Conservation (phyloP, 2,329 filamentous ascomycete species). For the Tolypocladium tropicale region DNA sequence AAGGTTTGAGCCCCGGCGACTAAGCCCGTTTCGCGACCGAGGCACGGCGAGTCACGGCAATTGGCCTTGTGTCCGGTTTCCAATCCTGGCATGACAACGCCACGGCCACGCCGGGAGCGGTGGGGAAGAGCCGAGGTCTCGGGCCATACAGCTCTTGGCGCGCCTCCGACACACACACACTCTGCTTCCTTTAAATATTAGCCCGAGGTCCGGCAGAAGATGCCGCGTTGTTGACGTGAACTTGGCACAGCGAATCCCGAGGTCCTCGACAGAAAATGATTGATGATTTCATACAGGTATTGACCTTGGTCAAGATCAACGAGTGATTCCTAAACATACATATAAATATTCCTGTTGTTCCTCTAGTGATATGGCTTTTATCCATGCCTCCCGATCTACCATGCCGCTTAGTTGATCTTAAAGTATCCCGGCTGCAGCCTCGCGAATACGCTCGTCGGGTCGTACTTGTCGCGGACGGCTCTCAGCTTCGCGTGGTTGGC, state of each 20-base stretch:
- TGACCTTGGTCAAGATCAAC: too few relatives aligned
- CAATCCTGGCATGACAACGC: background rate
- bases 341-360: too few relatives aligned
- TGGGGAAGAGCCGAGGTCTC: background rate
- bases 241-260: too few relatives aligned
- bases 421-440: background rate
- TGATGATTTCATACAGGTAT: too few relatives aligned
- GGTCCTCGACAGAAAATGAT: too few relatives aligned
- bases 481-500: background rate
- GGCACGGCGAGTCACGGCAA: background rate
- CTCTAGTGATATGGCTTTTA: background rate
- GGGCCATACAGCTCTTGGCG: background rate
- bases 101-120: background rate
- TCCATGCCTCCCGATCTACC: background rate
- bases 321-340: too few relatives aligned
- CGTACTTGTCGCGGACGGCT: background rate
- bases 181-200: too few relatives aligned
- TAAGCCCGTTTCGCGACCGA: conserved; percentile 1
- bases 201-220: too few relatives aligned
- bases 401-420: background rate
- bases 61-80: background rate
- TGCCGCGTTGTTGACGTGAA: background rate
- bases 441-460: background rate
- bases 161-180: too few relatives aligned
- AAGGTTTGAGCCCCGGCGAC: background rate